Base-by-base conservation (phyloP, 2,329 filamentous ascomycete genomes). In the Botrytis byssoidea region DNA sequence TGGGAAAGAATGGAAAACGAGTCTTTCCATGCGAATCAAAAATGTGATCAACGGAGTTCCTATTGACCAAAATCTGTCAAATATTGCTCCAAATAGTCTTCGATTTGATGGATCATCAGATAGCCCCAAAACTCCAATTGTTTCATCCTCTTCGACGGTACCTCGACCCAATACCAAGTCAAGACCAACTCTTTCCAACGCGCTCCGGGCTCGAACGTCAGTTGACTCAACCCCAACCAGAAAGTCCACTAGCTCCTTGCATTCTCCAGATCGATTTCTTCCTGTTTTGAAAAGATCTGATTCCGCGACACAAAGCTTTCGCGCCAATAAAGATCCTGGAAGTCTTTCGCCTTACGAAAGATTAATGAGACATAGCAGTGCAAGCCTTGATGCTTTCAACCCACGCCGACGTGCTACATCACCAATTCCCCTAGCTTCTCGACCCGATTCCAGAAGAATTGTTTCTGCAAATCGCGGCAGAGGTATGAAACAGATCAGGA, bases 181-280 rank as follows among this genome's bases (percentile, higher is more conserved):
- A 10, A 74, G 67, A 29, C 61, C 35, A 59, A 3, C 61, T 37
- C 42, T 67, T 22, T 69, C 51, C 22, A 59, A 59, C 9, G 42
- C 48, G 12, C 48, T 68, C 29, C n/a, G 70, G 16, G n/a, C 70
- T 40, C 61, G 70, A 55, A 37, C 61, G 22, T 72, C 70, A 20
- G 25, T 44, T 35, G 70, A 76, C 40, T 71, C 63, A 10, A 74
- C 75, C 29, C 71, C 75, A 20, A 79, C 71, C 29, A 73, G 70
- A 29, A 75, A 71, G 29, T 77, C 76, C 1, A 65, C 63, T 4
- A 70, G 75, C 20, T 79, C 77, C n/a, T 42, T 77, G 18, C 74
- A 76, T 69, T 75, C 83, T 18, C 86, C 86, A 35, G 90, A 92
- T 80, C 85, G 90, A 42, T 92, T 91, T 78, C 85, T 91, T 63